Conservation (phyloP, 164 flowering plant species). For the Houttuynia cordata region DNA sequence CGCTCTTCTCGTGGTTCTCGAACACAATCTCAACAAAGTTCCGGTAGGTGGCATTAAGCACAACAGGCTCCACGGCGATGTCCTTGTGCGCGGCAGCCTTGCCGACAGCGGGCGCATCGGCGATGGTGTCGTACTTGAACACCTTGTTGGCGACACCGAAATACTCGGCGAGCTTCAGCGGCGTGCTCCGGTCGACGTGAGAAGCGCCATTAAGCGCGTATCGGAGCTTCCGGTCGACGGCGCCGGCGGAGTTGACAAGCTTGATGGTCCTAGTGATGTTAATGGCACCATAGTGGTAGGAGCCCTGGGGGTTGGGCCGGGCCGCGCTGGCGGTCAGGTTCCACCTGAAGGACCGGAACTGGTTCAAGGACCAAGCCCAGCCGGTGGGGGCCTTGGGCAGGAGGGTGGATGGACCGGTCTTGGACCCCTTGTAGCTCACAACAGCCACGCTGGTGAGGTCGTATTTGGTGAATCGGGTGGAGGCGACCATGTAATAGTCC, state of each 20-base stretch:
- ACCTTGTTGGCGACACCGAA: constrained; percentile 16
- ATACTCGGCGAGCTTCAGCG: constrained; percentile 35
- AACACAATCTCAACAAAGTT: constrained; percentile 40
- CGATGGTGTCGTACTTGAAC: constrained; percentile 23
- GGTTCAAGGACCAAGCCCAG: constrained; percentile 34
- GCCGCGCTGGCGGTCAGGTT: constrained; percentile 38
- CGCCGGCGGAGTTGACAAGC: constrained; percentile 20
- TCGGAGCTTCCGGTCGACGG: constrained; percentile 25
- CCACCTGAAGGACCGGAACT: constrained; percentile 35
- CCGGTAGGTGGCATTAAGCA: constrained; percentile 22
- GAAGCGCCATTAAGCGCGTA: constrained; percentile 34
- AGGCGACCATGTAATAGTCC: constrained; percentile 36
- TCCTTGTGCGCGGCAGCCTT: constrained; percentile 11
- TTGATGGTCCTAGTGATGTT: constrained; percentile 35
- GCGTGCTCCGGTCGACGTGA: constrained; percentile 16
- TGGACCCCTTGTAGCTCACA: constrained; percentile 17
- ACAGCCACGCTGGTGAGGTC: constrained; percentile 19
- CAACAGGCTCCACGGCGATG: constrained; percentile 10
- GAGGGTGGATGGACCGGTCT: constrained; percentile 16
- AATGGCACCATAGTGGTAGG: constrained; percentile 33
- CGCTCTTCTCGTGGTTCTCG: constrained; percentile 36
- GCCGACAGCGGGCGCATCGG: constrained; percentile 20
- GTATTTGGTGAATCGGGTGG: constrained; percentile 31
- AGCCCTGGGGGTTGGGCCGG: constrained; percentile 42
- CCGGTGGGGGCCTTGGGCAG: constrained; percentile 22